Evolutionary conservation across 306 rosid species (phyloP).

Genomic region (Herpetospermum pedunculosum): DNA sequence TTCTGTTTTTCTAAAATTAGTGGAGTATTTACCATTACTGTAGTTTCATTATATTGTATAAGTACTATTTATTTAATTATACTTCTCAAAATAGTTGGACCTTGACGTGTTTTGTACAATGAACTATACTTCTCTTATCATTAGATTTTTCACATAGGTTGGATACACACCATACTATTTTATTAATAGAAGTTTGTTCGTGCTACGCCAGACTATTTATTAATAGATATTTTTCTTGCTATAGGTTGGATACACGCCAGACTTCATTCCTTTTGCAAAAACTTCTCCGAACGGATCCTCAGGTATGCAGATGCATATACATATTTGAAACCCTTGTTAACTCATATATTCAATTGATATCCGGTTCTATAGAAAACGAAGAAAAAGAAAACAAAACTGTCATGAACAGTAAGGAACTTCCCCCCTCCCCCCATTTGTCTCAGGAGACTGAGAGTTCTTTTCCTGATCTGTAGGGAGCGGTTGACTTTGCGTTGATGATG

Average conservation of each 20-base stretch:
- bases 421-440: background rate
- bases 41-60: background rate
- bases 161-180: background rate
- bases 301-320: slow-evolving; percentile 52
- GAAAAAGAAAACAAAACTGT: background rate
- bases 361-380: background rate
- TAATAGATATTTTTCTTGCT: slow-evolving; percentile 13
- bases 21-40: background rate
- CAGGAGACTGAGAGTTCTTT: background rate
- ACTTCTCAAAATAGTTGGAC: background rate
- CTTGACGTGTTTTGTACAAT: background rate
- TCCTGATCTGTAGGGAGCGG: slow-evolving; percentile 74
- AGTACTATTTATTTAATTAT: background rate
- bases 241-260: slow-evolving; percentile 92
- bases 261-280: slow-evolving; percentile 97
- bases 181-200: slow-evolving; percentile 10
- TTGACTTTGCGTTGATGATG: slow-evolving; percentile 98
- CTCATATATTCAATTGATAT: background rate
- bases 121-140: background rate
- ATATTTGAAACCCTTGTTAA: background rate
- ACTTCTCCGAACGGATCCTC: slow-evolving; percentile 93
- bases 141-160: background rate
- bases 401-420: background rate
- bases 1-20: background rate
- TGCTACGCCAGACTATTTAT: slow-evolving; percentile 74